Evolutionary conservation across 257 asterid genomes (phyloP), one percentile per base, ranked within the genome.

Genomic region (Solanum neorickii): DNA sequence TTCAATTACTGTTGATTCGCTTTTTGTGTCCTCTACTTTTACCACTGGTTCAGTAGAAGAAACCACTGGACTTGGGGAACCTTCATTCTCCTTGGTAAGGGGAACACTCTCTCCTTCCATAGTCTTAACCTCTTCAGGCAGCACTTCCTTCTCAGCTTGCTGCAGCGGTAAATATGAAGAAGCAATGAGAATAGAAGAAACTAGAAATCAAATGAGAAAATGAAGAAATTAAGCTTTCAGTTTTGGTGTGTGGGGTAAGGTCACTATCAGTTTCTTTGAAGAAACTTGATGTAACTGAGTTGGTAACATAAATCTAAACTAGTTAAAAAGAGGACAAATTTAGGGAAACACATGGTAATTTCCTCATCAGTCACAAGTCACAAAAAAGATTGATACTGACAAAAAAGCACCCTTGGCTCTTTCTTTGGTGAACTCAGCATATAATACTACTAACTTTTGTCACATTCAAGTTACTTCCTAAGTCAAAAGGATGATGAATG

Each of bases 81-180:
- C 92, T 78, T 87, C 93, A 21, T 89, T 80, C 87, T 89, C 89
- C 31, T 89, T 89, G 3, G 87, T 86, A 6, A 83, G 89, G 77
- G 91, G 33, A 80, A 84, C 92, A 72, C 13, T 83, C 62, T 89
- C 92, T 68, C 76, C 88, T 86, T 89, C 95, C 86, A 87, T 84
- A 39, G 56, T 87, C 88, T 91, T 92, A 78, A 86, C 86, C 89
- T 87, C 92, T 88, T 90, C 92, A 68, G 84, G 82, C 60, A 66
- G 82, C 60, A 66, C 87, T 73, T 93, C 91, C 91, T 94, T 93
- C 86, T 88, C 94, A 60, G 90, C 92, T 90, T 91, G 93, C 97
- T 93, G 93, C 89, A 72, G 39, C 31, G 31, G 33, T 33, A 66
- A 59, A 75, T 5, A 82, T 41, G 9, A 33, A 86, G 86, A n/a